Percentiles rank a stretch among this genome's conserved stretches.
Evolutionary conservation across 345 rosid genomes (phyloP).

Genomic region (Syzygium grande): DNA sequence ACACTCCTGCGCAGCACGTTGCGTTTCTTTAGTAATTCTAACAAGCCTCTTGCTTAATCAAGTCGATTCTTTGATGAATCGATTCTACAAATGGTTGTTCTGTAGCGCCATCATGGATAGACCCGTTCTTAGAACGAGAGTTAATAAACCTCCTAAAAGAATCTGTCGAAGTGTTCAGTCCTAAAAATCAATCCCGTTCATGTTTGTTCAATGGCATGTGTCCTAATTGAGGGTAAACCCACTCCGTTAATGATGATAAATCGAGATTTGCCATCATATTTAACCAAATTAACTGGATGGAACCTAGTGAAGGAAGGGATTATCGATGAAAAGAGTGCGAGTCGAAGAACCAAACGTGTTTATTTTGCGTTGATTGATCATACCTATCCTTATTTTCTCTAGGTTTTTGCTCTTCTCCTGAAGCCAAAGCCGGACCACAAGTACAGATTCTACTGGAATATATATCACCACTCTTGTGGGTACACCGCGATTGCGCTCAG

Average conservation of each 20-base stretch:
- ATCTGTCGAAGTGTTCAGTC: neutral
- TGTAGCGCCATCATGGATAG: neutral
- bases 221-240: neutral
- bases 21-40: neutral
- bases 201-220: neutral
- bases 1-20: neutral
- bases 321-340: neutral
- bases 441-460: slow-evolving; percentile 74
- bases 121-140: neutral
- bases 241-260: too few relatives aligned
- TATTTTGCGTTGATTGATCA: neutral
- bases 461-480: slow-evolving; percentile 75
- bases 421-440: slow-evolving; percentile 92
- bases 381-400: neutral
- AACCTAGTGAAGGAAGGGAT: neutral
- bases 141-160: neutral
- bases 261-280: neutral
- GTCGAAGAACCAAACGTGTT: neutral
- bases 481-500: slow-evolving; percentile 51
- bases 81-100: neutral
- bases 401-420: slow-evolving; percentile 69
- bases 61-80: neutral
- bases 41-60: neutral
- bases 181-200: neutral
- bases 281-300: neutral